Evolutionary conservation across 2,329 filamentous ascomycete genomes (phyloP), one percentile per base, ranked within the genome.

Genomic region (Pochonia chlamydosporia): DNA sequence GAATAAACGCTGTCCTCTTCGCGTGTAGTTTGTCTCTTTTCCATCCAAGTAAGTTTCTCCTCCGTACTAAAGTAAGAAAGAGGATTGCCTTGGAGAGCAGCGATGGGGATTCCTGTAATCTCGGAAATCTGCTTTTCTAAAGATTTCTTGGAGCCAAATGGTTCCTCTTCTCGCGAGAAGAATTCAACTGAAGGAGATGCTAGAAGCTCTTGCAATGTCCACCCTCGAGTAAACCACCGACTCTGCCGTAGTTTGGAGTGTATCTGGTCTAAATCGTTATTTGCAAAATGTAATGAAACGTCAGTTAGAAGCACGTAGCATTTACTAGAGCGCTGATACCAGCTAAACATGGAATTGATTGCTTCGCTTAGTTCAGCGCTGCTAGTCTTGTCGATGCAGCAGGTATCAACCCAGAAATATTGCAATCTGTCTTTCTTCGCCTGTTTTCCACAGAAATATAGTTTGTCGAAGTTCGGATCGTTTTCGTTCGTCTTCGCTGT

Each of bases 61-160:
- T 44, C 25, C 11, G 33, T 20, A 13, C 21, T 31, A 26, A 49
- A 49, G n/a, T 9, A 21, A 20, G 43, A 36, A 13, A 46, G 31
- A 41, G 39, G 10, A 24, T 5, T 30, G 8, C 49, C 49, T 25
- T 47, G 44, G 33, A 54, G 47, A 8, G 44, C 50, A 21, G 20
- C 20, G 10, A 49, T 14, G 25, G 48, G 40, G 18, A 54, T 52
- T 4, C 47, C 44, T 11, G 52, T 52, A n/a, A 54, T 52, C 9
- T 52, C 41, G 23, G 35, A 26, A n/a, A 54, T 48, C 7, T 48
- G 23, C n/a, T 48, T 40, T 23, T 33, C 35, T 25, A 43, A 43
- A n/a, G 23, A 41, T 36, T 9, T 41, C 39, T 44, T 50, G 40
- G 40, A 8, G 9, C 49, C 49, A 20, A 54, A 46, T 14, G 39